Evolutionary conservation across 805 yeast species (phyloP).

Genomic region (Yarrowia osloensis): DNA sequence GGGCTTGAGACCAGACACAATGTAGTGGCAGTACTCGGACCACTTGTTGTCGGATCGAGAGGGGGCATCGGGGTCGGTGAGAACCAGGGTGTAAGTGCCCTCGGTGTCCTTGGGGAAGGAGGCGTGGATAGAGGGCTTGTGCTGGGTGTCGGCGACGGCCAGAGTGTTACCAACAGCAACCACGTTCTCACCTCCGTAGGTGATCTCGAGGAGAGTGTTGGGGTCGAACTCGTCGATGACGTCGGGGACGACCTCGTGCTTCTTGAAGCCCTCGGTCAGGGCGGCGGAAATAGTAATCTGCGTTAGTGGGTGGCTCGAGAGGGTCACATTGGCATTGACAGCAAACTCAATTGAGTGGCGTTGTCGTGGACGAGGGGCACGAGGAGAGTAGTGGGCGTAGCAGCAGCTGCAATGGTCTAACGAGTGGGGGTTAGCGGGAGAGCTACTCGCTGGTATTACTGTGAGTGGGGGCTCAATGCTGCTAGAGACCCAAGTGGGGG

Average conservation of each 20-base stretch:
- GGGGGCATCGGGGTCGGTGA: slow-evolving; percentile 96
- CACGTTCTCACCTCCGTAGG: slow-evolving; percentile 58
- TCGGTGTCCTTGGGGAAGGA: slow-evolving; percentile 54
- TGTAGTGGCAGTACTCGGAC: slow-evolving; percentile 84
- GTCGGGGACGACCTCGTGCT: slow-evolving; percentile 50
- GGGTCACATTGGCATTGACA: not conserved
- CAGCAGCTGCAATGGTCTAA: not conserved
- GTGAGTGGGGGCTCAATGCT: not conserved
- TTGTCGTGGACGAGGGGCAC: no score
- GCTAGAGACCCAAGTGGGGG: not conserved
- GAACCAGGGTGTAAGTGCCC: slow-evolving; percentile 67
- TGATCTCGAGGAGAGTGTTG: slow-evolving; percentile 55
- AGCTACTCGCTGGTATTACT: not conserved
- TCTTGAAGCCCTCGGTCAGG: slow-evolving; percentile 46
- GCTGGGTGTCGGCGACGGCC: slow-evolving; percentile 64
- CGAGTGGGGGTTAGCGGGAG: not conserved
- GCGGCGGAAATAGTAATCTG: slow-evolving; percentile 41
- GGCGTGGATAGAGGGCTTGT: slow-evolving; percentile 65
- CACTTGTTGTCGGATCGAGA: slow-evolving; percentile 77
- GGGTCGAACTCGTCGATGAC: slow-evolving; percentile 42
- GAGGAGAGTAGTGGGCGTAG: not conserved
- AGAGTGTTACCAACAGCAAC: slow-evolving; percentile 82
- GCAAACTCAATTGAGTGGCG: slow-evolving; percentile 20
- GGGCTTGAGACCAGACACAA: slow-evolving; percentile 48
- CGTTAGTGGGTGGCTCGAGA: slow-evolving; percentile 34